A percentile compares a stretch with the other conserved stretches of the same genome.
phyloP scores from a whole-genome alignment of 371 early-diverging fungal genomes.

The Mucor racemosus region DNA sequence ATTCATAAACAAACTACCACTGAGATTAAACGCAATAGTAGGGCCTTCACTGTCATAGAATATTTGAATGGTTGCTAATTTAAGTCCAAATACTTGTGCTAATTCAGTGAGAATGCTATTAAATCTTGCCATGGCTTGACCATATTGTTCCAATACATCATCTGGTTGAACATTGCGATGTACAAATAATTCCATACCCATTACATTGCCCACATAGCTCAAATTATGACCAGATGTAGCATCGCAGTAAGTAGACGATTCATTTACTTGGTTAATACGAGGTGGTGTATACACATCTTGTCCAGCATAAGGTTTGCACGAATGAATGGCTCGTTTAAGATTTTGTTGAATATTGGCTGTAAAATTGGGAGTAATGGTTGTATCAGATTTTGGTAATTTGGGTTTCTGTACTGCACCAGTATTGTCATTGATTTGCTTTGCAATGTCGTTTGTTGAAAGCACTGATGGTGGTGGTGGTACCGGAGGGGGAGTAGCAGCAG shows the following conservation, averaged over 20 bases:
- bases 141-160: constrained; percentile 47
- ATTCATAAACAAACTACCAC: constrained; percentile 85
- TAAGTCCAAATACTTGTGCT: constrained; percentile 69
- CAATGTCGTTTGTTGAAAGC: background rate
- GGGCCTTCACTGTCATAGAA: constrained; percentile 74
- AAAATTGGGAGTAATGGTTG: constrained; percentile 55
- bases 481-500: constrained; percentile 9
- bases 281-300: constrained; percentile 51
- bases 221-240: constrained; percentile 60
- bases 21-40: constrained; percentile 85
- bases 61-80: constrained; percentile 65
- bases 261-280: constrained; percentile 45
- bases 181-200: constrained; percentile 61
- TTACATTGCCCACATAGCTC: constrained; percentile 51
- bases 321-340: constrained; percentile 55
- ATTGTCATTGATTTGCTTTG: constrained; percentile 10
- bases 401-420: constrained; percentile 20
- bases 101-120: constrained; percentile 58
- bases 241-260: constrained; percentile 59
- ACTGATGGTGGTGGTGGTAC: background rate
- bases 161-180: constrained; percentile 52
- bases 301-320: constrained; percentile 59
- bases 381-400: constrained; percentile 42
- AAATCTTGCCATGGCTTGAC: constrained; percentile 58
- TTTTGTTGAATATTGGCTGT: constrained; percentile 55